Base-by-base conservation (phyloP, 768 basidiomycete species). In the Mrakia frigida region DNA sequence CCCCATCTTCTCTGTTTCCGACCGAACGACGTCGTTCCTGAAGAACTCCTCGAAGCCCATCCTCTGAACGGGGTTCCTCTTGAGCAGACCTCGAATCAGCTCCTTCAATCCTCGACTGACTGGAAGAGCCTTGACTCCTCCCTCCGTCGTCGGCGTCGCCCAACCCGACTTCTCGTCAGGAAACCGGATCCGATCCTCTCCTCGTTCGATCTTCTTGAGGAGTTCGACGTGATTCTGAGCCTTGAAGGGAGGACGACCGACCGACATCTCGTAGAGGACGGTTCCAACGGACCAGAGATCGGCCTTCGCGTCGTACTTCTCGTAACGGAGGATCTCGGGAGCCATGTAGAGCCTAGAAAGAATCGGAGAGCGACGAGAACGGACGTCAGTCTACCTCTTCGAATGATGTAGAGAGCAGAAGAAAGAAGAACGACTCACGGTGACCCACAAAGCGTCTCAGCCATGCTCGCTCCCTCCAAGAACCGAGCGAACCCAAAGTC, bases 201-300 rank as follows among this genome's bases (percentile, higher is more conserved):
- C 89, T 59, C 88, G 87, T 82, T 97, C 95, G 76, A 98, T 98
- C 87, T 88, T 92, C 86, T 92, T 92, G 61, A 97, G 85, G 13
- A 99, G 87, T 80, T 98, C 97, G 80, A 98, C 91, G 82, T 98
- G 96, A 81, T 98, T 99, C 83, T 90, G 89, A 0, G 97, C 97
- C 23, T 95, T 90, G 84, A 95, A 99, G 0, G 97, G 97, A 2
- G 97, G 92, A 80, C 89, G 90, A 3, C 95, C 97, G 43, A 93
- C 92, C 25, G 89, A 87, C 91, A 97, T 98, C 83, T 99, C 97
- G 84, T 90, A 99, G 2, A 98, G 85, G 33, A 99, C 95, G 0
- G 97, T 93, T 7, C 97, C 97, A 67, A 98, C 94, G 41, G 93
- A 95, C 97, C 97, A 99, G 1, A 99, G 87, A 82, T 99, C 97